These are phyloP conservation scores for Nannochloropsis oceanica DNA, from an alignment of 108 stramenopile genomes.

Conservation along the genomic window DNA sequence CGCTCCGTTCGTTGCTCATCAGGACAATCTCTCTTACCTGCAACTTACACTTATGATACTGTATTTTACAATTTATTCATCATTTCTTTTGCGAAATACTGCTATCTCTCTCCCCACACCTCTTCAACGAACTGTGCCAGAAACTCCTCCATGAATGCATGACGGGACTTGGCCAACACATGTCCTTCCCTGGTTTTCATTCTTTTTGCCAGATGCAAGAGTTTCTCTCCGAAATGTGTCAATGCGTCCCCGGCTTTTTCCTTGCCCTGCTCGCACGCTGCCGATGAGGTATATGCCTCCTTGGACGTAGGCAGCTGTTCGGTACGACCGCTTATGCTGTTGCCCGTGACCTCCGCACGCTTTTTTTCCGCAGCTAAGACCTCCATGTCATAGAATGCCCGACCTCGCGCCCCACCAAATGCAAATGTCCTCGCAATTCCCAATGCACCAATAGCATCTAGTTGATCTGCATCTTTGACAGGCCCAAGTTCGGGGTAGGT, in stretches of 20 bases:
- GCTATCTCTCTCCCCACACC: not conserved
- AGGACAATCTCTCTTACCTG: no score
- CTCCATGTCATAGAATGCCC: not conserved
- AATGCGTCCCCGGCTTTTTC: not conserved
- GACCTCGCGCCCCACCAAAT: not conserved
- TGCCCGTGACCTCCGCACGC: no score
- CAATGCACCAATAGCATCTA: not conserved
- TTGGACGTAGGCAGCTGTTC: not conserved
- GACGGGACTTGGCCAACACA: not conserved
- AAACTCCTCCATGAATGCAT: not conserved
- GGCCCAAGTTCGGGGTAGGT: not conserved
- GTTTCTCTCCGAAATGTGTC: not conserved
- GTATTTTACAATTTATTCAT: no score
- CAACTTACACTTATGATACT: no score
- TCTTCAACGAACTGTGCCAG: not conserved
- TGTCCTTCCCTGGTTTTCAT: not conserved
- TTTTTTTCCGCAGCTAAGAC: not conserved
- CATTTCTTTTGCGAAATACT: no score
- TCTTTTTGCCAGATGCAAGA: not conserved
- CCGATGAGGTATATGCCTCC: not conserved
- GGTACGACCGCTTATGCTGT: not conserved
- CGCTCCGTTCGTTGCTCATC: no score
- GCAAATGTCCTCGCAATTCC: not conserved
- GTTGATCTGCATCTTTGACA: not conserved
- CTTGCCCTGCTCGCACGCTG: not conserved